Evolutionary conservation across 495 filamentous ascomycete genomes (phyloP), one percentile per base, ranked within the genome.

Genomic region (Bryoglossum gracile): DNA sequence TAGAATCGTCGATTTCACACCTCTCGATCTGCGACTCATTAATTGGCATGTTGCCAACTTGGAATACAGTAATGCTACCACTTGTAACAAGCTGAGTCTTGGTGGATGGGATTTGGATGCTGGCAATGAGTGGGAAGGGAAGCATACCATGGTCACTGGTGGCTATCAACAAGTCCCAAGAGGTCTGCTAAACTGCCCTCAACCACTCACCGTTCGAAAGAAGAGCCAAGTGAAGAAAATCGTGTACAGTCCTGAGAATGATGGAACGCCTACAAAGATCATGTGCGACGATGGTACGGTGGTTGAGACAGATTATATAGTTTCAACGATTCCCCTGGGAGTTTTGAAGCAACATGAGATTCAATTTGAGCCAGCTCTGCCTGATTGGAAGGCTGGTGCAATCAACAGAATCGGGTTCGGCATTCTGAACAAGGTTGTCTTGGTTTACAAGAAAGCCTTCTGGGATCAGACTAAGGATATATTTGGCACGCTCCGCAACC

Each of bases 21-120:
- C 89, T 0, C 85, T 86, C 59, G 92, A 96, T 56, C 81, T 94
- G 67, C 76, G 92, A 38, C 72, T 97, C 25, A 74, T 96, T 56
- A 99, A 97, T 59, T 99, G 92, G 92, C 94, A 99, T 67, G 82
- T 95, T 62, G 92, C 94, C 50, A 99, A 99, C 59, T 73, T 97
- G 23, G 92, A 99, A 61, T 99, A 99, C 59, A 90, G 91, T 38
- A 97, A 96, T 59, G 94, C 92, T 0, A 82, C 78, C 4, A 94
- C 89, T 60, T 82, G 94, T 44, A 77, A 83, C 48, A 81, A 85
- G 45, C 76, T 97, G 14, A 97, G 91, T 65, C 77, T 99, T 3
- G 82, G 83, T 8, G 84, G 89, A 1, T 96, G 92, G 88, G 92
- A 99, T 65, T 84, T 96, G 59, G 92, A 97, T 59, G 86, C 87